Base-by-base conservation (phyloP, 2,329 filamentous ascomycete species). In the Juglanconis sp. region DNA sequence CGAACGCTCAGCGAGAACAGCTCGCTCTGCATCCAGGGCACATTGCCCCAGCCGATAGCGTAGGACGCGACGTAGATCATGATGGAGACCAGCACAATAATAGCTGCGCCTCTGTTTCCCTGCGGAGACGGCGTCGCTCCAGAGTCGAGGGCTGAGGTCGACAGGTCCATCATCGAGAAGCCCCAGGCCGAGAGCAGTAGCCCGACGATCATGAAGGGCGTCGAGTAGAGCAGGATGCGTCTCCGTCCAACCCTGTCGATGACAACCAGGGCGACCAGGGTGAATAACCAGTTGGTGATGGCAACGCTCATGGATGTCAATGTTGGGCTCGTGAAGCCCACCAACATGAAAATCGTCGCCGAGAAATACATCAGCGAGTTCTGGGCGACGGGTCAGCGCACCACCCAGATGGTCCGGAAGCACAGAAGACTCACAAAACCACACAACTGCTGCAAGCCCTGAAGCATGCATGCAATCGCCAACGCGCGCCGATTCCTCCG, bases 21-120 rank as follows among this genome's bases (percentile, higher is more conserved):
- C 76, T 98, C 94, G 67, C 88, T 91, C 76, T 96, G 93, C 81
- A 96, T 94, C 94, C 94, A 98, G 0, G 94, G 93, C 3, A 98
- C 92, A 68, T 92, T 96, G 8, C 94, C 94, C 2, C 98, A 81
- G 2, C 94, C 94, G 1, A 93, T 79, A 1, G 94, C 94, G 71
- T 96, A 98, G 1, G 88, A 82, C 8, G 91, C 89, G 2, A 96
- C 92, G 73, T 96, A 97, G 7, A 92, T 67, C 73, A 92, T 88
- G 72, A 97, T 88, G 65, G 89, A 89, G 46, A 84, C 64, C 2
- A 97, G 82, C 48, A 97, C 88, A 17, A 87, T 70, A 34, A 78
- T 61, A 3, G 84, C 79, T 0, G 81, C 78, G 15, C 71, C 68
- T 53, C 53, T 65, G 53, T 57, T 60, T 34, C 67, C 58, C 42